Percentiles rank a stretch among this genome's conserved stretches.
Evolutionary conservation across 202 grass and related monocot genomes (phyloP).

Genomic region (Saccharum hybrid): DNA sequence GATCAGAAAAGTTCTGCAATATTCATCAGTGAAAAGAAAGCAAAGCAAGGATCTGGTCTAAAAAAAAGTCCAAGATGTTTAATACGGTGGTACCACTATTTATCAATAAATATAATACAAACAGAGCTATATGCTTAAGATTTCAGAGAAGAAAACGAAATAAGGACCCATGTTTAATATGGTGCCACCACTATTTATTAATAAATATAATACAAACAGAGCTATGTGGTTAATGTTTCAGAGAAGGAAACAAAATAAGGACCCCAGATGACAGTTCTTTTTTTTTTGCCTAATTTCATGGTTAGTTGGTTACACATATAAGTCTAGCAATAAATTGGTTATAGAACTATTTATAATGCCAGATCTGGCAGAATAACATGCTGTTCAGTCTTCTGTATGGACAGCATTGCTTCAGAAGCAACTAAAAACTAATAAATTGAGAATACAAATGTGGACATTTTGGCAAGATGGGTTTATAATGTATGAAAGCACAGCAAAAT

Average conservation of each 20-base stretch:
- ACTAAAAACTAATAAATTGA: slow-evolving; percentile 11
- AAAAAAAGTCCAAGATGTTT: background rate
- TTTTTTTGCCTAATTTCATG: background rate
- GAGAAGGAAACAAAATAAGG: slow-evolving; percentile 9
- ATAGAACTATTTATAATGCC: background rate
- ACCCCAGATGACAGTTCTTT: background rate
- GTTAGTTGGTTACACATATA: slow-evolving; percentile 8
- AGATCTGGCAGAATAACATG: slow-evolving; percentile 27
- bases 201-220: background rate
- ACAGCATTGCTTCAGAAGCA: slow-evolving; percentile 27
- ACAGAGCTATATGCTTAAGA: too few relatives aligned
- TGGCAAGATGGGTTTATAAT: background rate
- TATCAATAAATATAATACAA: too few relatives aligned
- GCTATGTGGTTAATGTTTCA: slow-evolving; percentile 13
- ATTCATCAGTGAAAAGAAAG: background rate
- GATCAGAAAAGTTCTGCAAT: background rate
- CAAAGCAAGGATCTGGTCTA: background rate
- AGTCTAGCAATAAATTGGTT: background rate
- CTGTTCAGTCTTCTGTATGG: slow-evolving; percentile 8
- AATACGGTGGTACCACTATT: background rate
- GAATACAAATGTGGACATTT: slow-evolving; percentile 17
- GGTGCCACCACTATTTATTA: background rate
- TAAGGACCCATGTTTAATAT: background rate
- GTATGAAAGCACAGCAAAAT: background rate
- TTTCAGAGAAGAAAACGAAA: too few relatives aligned